Evolutionary conservation across 129 eudicot species (phyloP).

Genomic region (Flaveria bidentis): DNA sequence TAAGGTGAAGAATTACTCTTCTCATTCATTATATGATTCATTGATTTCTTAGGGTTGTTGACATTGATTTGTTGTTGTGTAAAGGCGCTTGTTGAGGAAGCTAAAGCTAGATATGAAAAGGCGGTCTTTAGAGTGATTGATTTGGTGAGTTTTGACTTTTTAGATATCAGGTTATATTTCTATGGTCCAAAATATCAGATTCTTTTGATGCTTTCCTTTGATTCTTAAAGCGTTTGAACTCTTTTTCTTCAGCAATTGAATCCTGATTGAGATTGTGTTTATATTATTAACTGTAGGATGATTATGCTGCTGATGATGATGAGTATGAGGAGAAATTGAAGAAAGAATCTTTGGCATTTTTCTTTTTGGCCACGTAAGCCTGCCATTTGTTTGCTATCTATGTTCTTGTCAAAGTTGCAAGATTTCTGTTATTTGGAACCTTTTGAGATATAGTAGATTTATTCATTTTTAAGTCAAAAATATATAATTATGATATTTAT

Average conservation of each 20-base stretch:
- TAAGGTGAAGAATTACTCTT: slow-evolving; percentile 43
- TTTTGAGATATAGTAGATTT: background rate
- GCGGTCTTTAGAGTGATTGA: slow-evolving; percentile 78
- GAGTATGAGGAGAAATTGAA: slow-evolving; percentile 83
- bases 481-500: background rate
- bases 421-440: slow-evolving; percentile 5
- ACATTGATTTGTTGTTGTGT: slow-evolving; percentile 29
- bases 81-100: slow-evolving; percentile 94
- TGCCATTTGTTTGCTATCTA: background rate
- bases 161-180: slow-evolving; percentile 10
- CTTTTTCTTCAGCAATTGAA: background rate
- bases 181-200: slow-evolving; percentile 23
- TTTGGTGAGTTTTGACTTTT: slow-evolving; percentile 56
- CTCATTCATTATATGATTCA: background rate
- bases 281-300: slow-evolving; percentile 58
- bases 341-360: slow-evolving; percentile 83
- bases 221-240: slow-evolving; percentile 20
- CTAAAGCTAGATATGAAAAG: slow-evolving; percentile 86
- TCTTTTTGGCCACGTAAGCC: slow-evolving; percentile 94
- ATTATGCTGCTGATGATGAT: slow-evolving; percentile 94
- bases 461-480: too few species aligned
- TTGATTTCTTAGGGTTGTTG: background rate
- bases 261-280: background rate
- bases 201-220: slow-evolving; percentile 18
- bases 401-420: slow-evolving; percentile 2